Base-by-base conservation (phyloP, 1,284 basidiomycete species). In the Polyporus tsugae region DNA sequence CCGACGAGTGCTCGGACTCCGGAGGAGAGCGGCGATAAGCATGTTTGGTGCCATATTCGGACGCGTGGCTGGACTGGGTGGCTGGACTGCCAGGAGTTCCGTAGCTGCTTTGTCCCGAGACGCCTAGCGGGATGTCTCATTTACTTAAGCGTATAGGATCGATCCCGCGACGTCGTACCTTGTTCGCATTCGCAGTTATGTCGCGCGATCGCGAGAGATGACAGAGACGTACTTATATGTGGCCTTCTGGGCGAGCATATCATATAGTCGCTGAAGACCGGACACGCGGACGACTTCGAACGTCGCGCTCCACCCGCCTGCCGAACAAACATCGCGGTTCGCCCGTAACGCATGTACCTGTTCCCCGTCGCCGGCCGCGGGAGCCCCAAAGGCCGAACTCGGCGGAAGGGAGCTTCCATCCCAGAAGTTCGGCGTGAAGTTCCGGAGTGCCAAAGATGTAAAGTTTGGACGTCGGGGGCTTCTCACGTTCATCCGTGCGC, bases 161-260 rank as follows among this genome's bases (percentile, higher is more conserved):
- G 22, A 49, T 49, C 41, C 41, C 17, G 6, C 44, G 22, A n/a
- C 7, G 52, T 6, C 29, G 53, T 55, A 15, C 53, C 53, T 55
- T 55, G 29, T 35, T 53, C 52, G 52, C 52, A 15, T n/a, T 46
- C 19, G 17, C 22, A 55, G 9, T 19, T 15, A 5, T 11, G 53
- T 35, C 29, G 33, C 33, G 29, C 33, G 25, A 35, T 29, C 53
- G 53, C 33, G 53, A 35, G 60, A 10, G 46, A 25, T 25, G 46
- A 49, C 46, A 49, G 46, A 13, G 46, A 22, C 10, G 13, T 9
- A 55, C 33, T 55, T 29, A 33, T 53, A 62, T 49, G 44, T 17
- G 33, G n/a, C 22, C 33, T 62, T 62, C 60, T 38, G 60, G 33
- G 44, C 35, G n/a, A n/a, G n/a, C n/a, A n/a, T 62, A 25, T 44